Percentiles rank a stretch among this genome's conserved stretches.
Conservation (phyloP, 1,284 basidiomycete genomes). For the Sutorius eximius region DNA sequence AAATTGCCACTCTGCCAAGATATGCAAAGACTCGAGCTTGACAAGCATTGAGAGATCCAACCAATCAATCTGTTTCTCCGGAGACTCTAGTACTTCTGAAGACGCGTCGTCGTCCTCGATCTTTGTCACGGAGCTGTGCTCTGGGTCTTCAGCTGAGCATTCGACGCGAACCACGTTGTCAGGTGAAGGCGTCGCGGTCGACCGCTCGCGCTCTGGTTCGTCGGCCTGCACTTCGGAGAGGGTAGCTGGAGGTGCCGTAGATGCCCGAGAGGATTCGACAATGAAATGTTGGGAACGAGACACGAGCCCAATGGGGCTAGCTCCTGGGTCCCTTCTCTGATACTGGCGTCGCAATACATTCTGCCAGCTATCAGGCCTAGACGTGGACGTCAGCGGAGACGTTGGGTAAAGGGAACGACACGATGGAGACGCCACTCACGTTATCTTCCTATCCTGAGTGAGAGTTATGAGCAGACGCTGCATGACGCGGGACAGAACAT, state of each 20-base stretch:
- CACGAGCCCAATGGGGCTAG: conserved; percentile 64
- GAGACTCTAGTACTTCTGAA: conserved; percentile 15
- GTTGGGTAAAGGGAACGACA: conserved; percentile 15
- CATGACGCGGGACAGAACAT: conserved; percentile 71
- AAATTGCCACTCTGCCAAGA: conserved; percentile 78
- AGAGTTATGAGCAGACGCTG: conserved; percentile 67
- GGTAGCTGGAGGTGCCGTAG: conserved; percentile 19
- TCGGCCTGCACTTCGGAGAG: conserved; percentile 11
- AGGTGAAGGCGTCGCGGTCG: background rate
- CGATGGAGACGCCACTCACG: conserved; percentile 47
- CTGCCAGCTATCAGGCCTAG: conserved; percentile 76
- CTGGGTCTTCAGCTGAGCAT: conserved; percentile 1
- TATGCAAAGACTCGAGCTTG: conserved; percentile 76
- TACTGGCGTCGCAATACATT: conserved; percentile 70
- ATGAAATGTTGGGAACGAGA: conserved; percentile 24
- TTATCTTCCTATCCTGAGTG: conserved; percentile 78
- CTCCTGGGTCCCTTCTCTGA: conserved; percentile 61
- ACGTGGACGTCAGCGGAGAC: conserved; percentile 18
- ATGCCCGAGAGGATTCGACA: conserved; percentile 32
- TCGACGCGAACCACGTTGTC: background rate
- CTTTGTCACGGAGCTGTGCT: conserved; percentile 10
- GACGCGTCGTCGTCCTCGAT: conserved; percentile 28
- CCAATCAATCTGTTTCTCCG: conserved; percentile 53
- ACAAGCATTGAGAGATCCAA: conserved; percentile 64
- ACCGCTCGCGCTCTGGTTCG: conserved; percentile 8